These are phyloP conservation scores for Pseudocercospora cruenta DNA, from an alignment of 2,329 filamentous ascomycete species.

Conservation along the genomic window DNA sequence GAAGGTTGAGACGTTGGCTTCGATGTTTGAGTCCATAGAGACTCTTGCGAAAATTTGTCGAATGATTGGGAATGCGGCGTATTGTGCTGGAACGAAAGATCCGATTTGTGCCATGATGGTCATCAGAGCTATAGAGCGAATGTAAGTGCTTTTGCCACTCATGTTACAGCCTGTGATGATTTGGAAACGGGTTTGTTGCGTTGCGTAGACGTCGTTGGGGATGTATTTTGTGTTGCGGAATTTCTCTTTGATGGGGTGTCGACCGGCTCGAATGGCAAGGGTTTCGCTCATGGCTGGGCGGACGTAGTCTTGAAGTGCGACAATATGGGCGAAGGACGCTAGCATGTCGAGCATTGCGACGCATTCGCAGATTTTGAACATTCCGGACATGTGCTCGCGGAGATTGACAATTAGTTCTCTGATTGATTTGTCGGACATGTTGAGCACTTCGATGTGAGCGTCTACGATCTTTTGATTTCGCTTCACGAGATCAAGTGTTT, in stretches of 20 bases:
- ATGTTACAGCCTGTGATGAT: conserved; percentile 97
- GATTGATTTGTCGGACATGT: conserved; percentile 76
- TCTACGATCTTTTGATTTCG: conserved; percentile 74
- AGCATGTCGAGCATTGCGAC: conserved; percentile 76
- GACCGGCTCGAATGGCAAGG: conserved; percentile 71
- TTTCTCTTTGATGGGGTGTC: conserved; percentile 79
- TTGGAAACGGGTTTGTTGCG: conserved; percentile 79
- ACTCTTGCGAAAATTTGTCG: conserved; percentile 85
- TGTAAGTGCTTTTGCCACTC: conserved; percentile 97
- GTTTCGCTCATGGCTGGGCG: conserved; percentile 70
- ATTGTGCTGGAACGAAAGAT: conserved; percentile 83
- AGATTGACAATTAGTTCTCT: conserved; percentile 72
- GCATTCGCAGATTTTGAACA: conserved; percentile 86
- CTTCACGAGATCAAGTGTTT: conserved; percentile 83
- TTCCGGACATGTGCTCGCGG: conserved; percentile 67
- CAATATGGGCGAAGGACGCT: conserved; percentile 72
- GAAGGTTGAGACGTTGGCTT: conserved; percentile 91
- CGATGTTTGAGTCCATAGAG: conserved; percentile 83
- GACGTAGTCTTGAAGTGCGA: conserved; percentile 68
- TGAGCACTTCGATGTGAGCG: conserved; percentile 79
- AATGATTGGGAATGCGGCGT: conserved; percentile 78
- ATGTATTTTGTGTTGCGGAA: conserved; percentile 68
- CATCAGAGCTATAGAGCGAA: conserved; percentile 79
- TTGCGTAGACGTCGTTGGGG: conserved; percentile 88
- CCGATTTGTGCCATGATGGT: conserved; percentile 94